Evolutionary conservation across 108 stramenopile species (phyloP).

Genomic region (Nitzschia putrida): DNA sequence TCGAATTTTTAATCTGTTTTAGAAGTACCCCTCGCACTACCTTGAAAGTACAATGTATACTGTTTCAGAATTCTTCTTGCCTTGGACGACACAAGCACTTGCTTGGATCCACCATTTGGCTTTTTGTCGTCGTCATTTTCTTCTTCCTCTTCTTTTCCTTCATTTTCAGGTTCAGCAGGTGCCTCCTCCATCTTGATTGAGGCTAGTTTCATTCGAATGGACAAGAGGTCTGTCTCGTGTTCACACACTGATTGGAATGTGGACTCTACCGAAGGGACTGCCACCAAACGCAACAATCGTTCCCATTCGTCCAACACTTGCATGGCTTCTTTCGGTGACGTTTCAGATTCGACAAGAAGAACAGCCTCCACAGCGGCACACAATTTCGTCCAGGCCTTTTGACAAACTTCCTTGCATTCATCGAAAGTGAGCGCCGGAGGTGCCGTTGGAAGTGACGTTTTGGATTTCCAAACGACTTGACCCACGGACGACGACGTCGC

Average conservation of each 20-base stretch:
- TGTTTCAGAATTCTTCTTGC: conserved; percentile 33
- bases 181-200: background rate
- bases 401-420: conserved; percentile 38
- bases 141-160: conserved; percentile 11
- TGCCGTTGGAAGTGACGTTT: background rate
- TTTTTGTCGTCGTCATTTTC: conserved; percentile 7
- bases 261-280: conserved; percentile 7
- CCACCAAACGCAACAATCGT: conserved; percentile 24
- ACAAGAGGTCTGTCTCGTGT: background rate
- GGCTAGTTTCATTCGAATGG: background rate
- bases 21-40: conserved; percentile 22
- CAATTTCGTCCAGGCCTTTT: conserved; percentile 29
- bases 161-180: background rate
- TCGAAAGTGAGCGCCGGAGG: conserved; percentile 20
- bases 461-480: conserved; percentile 23
- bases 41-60: conserved; percentile 37
- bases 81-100: conserved; percentile 13
- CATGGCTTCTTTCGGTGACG: background rate
- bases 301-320: conserved; percentile 33
- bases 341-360: background rate
- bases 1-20: conserved; percentile 33
- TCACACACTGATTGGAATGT: conserved; percentile 9
- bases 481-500: background rate
- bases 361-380: conserved; percentile 5
- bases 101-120: conserved; percentile 5